Base-by-base conservation (phyloP, 2,329 filamentous ascomycete species). In the Fusarium nelsonii region DNA sequence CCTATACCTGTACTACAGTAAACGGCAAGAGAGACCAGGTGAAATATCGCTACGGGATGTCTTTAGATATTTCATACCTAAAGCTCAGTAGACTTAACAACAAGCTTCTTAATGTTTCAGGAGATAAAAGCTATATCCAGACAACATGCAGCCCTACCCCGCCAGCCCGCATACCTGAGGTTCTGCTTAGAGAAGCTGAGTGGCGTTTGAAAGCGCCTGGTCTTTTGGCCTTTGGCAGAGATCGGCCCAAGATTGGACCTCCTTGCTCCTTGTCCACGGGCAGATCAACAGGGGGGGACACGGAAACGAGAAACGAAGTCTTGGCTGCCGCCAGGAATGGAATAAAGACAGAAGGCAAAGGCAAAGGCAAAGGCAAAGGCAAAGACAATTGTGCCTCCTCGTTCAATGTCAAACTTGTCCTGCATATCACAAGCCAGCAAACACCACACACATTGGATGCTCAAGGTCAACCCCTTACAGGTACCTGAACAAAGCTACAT, bases 101-200 rank as follows among this genome's bases (percentile, higher is more conserved):
- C 41, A 30, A 37, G 41, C 41, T 41, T 37, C 43, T 36, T 16
- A 30, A 59, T 68, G 58, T 63, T 68, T 65, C 39, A 69, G 63
- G 52, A 62, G 55, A 57, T 43, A 55, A 45, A 68, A 68, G 63
- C 51, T 61, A 32, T 54, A 46, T 51, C 46, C 58, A 67, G 67
- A 67, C 50, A 43, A 53, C 53, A 36, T 63, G 41, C 55, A 69
- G 66, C 52, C 56, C 50, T 70, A 70, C 57, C 59, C 64, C 58
- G 46, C 67, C 53, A 66, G 66, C 66, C 68, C 68, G 68, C 68
- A 70, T 57, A 46, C 58, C 59, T 62, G 56, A 40, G 48, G 33
- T 23, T 33, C 44, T 50, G 40, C 53, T 64, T 30, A 36, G 9
- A 34, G 30, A 26, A 23, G 63, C 63, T 65, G 26, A 46, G 33